These are phyloP conservation scores for Clitopilus passeckerianus DNA, from an alignment of 768 basidiomycete genomes.

Conservation along the genomic window DNA sequence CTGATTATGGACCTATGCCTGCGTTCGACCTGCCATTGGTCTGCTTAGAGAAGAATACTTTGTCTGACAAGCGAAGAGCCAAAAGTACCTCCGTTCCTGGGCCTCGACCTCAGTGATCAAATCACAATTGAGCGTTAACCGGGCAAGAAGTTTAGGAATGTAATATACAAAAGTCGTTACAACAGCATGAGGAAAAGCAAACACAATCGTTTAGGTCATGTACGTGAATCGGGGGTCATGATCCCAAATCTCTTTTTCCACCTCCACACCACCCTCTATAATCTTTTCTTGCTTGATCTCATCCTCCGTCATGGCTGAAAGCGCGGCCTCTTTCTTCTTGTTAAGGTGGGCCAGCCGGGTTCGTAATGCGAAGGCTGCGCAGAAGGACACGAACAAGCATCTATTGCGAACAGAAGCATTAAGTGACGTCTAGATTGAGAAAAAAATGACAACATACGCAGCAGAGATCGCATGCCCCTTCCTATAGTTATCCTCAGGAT, in stretches of 20 bases:
- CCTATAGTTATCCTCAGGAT: slow-evolving; percentile 41
- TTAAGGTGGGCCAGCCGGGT: slow-evolving; percentile 39
- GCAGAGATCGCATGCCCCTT: slow-evolving; percentile 56
- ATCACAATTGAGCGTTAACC: no score
- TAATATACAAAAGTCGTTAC: no score
- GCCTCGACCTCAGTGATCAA: no score
- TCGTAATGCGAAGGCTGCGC: slow-evolving; percentile 36
- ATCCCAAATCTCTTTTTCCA: slow-evolving; percentile 28
- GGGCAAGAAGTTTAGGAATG: no score
- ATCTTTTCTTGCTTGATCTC: slow-evolving; percentile 22
- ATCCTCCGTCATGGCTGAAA: slow-evolving; percentile 14
- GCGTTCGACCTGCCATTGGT: no score
- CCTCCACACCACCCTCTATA: slow-evolving; percentile 24
- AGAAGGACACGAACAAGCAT: slow-evolving; percentile 37
- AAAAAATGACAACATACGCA: slow-evolving; percentile 25
- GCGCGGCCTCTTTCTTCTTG: slow-evolving; percentile 26
- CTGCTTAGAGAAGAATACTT: no score
- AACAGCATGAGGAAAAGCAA: no score
- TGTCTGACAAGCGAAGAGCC: no score
- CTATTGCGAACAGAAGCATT: no score
- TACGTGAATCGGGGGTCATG: slow-evolving; percentile 49
- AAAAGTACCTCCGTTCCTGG: no score
- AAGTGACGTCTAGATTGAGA: not conserved
- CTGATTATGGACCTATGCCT: no score
- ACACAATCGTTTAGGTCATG: slow-evolving; percentile 38